A percentile compares a stretch with the other conserved stretches of the same genome.
Conservation (phyloP, 345 rosid species). For the Aethionema arabicum region DNA sequence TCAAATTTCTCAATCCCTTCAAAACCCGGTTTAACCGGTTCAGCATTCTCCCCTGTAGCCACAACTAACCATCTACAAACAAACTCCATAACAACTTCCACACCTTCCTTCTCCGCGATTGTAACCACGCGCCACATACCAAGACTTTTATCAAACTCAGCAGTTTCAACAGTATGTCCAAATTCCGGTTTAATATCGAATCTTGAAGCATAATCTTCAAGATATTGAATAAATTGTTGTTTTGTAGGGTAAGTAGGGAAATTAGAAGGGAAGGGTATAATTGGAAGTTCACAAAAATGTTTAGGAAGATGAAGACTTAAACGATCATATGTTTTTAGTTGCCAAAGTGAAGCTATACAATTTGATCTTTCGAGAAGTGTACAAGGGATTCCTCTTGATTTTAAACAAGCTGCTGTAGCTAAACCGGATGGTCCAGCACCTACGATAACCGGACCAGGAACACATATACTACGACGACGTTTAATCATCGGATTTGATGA, state of each 20-base stretch:
- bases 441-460: conserved; percentile 58
- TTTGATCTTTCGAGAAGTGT: conserved; percentile 65
- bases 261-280: conserved; percentile 54
- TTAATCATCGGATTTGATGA: conserved; percentile 22
- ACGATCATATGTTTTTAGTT: conserved; percentile 71
- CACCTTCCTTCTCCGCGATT: conserved; percentile 33
- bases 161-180: conserved; percentile 49
- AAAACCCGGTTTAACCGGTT: conserved; percentile 64
- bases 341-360: conserved; percentile 84
- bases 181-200: conserved; percentile 58
- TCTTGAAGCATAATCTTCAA: conserved; percentile 45
- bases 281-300: conserved; percentile 76
- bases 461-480: conserved; percentile 30
- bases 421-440: conserved; percentile 88
- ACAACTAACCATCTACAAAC: conserved; percentile 72
- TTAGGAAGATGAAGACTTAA: conserved; percentile 81
- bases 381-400: conserved; percentile 44
- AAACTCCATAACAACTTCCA: conserved; percentile 45
- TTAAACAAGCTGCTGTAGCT: conserved; percentile 73
- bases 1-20: conserved; percentile 63
- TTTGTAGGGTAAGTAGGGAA: conserved; percentile 76
- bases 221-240: conserved; percentile 65
- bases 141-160: conserved; percentile 46
- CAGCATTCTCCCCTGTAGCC: conserved; percentile 97
- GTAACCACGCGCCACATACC: conserved; percentile 59